Conservation (phyloP, 2,329 filamentous ascomycete genomes). For the Beauveria pseudobassiana region DNA sequence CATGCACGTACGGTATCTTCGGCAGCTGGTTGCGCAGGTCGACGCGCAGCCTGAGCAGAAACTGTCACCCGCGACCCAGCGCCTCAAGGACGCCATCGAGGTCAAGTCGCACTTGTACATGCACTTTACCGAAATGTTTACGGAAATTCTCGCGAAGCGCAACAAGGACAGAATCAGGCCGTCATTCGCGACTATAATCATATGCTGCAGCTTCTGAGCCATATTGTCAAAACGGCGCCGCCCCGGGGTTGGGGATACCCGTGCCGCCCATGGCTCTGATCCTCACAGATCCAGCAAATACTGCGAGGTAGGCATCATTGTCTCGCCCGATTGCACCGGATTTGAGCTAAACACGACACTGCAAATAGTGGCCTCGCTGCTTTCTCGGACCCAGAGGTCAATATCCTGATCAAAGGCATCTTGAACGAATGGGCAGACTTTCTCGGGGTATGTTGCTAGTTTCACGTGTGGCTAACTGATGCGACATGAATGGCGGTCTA, state of each 20-base stretch:
- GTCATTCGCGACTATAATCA: background rate
- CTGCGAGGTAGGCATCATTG: constrained; percentile 31
- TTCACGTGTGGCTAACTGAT: background rate
- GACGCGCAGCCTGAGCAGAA: background rate
- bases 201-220: constrained; percentile 1
- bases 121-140: constrained; percentile 10
- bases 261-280: background rate
- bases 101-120: constrained; percentile 5
- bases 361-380: background rate
- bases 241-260: constrained; percentile 25
- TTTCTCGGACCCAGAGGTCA: constrained; percentile 3
- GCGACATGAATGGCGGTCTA: background rate
- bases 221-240: constrained; percentile 15
- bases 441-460: background rate
- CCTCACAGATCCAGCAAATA: constrained; percentile 43
- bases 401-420: background rate
- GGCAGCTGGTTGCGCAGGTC: background rate
- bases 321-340: no score
- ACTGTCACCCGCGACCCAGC: constrained; percentile 1
- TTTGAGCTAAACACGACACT: background rate
- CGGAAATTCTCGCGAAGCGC: background rate
- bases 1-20: background rate
- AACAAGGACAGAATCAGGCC: background rate
- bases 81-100: constrained; percentile 5
- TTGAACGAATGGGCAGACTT: constrained; percentile 6